These are phyloP conservation scores for Trichoderma semiorbis DNA, from an alignment of 2,329 filamentous ascomycete species.

Conservation along the genomic window DNA sequence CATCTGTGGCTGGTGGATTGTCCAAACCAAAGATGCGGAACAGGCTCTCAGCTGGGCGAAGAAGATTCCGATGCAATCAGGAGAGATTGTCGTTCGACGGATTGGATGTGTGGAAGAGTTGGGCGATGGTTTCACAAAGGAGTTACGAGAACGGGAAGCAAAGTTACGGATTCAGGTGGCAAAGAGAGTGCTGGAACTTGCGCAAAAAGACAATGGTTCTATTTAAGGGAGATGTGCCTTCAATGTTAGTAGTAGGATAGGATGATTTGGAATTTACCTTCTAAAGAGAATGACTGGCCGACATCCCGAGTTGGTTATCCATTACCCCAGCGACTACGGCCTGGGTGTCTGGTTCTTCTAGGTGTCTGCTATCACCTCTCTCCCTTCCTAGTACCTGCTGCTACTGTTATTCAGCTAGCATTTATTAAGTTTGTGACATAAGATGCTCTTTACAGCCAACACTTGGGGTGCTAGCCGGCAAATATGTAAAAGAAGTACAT, in stretches of 20 bases:
- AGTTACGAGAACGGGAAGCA: conserved; percentile 18
- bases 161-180: conserved; percentile 17
- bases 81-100: conserved; percentile 27
- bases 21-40: conserved; percentile 28
- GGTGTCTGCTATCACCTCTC: too few relatives aligned
- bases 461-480: too few relatives aligned
- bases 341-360: background rate
- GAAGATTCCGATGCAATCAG: conserved; percentile 28
- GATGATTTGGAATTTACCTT: too few relatives aligned
- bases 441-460: too few relatives aligned
- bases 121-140: conserved; percentile 20
- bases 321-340: background rate
- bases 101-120: conserved; percentile 25
- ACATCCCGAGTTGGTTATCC: background rate
- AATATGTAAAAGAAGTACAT: too few relatives aligned
- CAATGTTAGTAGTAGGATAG: background rate
- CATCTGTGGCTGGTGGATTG: conserved; percentile 33
- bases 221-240: background rate
- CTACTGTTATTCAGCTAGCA: background rate
- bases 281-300: background rate
- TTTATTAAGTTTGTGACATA: too few relatives aligned
- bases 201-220: background rate
- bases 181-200: background rate
- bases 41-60: conserved; percentile 32
- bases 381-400: background rate